Evolutionary conservation across 208 protist species (phyloP), one percentile per base, ranked within the genome.

Genomic region (Spongospora subterranea): DNA sequence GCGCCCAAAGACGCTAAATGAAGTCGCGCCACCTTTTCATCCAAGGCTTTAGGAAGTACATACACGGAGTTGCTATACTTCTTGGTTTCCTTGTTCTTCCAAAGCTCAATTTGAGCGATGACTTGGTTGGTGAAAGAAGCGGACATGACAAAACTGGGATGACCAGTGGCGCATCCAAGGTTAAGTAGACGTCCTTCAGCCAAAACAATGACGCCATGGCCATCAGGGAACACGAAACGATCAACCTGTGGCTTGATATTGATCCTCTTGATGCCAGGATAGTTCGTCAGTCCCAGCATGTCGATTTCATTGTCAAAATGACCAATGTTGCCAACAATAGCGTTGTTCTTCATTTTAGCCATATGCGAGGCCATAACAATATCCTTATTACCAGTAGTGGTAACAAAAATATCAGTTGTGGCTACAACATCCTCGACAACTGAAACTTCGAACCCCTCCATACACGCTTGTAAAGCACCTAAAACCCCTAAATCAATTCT

Each of bases 271-370:
- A 97, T 96, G 66, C 96, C 97, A 93, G 97, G 95, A 40, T 91
- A 41, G 92, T 97, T 95, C 43, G 95, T 93, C 53, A 99, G 95
- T 94, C 96, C 97, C 54, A 93, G 94, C 88, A 99, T 97, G 94
- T 99, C 97, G 93, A 99, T 99, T 96, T 99, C 98, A 92, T 98
- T 98, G 96, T 99, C 98, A 93, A 99, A 99, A 95, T 99, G 98
- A 92, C 98, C 98, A 95, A 99, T 99, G 97, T 99, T 99, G 53
- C 92, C 98, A 88, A 99, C 97, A 93, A 99, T 99, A 90, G 97
- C 97, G 94, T 99, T 97, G 92, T 99, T 96, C 93, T 97, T 98
- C 98, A 99, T 99, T 90, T 96, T 95, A 32, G 92, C 93, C 96
- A 99, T 99, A 96, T 99, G 97, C 88, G 96, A 94, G 38, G 89